Base-by-base conservation (phyloP, 495 filamentous ascomycete species). In the Podospora fimiseda region DNA sequence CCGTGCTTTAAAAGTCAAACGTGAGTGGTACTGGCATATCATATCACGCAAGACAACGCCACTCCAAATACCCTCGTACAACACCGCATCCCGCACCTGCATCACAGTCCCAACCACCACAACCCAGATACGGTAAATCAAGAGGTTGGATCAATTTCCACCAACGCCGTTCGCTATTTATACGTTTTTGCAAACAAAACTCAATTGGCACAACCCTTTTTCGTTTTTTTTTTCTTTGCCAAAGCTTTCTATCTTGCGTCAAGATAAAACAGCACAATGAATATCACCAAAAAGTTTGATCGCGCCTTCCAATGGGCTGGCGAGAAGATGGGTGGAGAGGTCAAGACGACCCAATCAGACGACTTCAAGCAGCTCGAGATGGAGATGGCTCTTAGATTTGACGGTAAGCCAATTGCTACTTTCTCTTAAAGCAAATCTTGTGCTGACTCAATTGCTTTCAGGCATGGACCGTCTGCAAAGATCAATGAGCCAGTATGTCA, bases 241-340 rank as follows among this genome's bases (percentile, higher is more conserved):
- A n/a, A n/a, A n/a, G n/a, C n/a, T n/a, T n/a, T n/a, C n/a, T n/a
- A n/a, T n/a, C n/a, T n/a, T n/a, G n/a, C n/a, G n/a, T 9, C 13
- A 23, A 27, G 36, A 16, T 51, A 51, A 9, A 27, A 33, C 48
- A 37, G 43, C 57, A 75, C 49, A 30, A 95, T 96, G 90, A 89
- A 91, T 71, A 84, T 95, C 75, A 92, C 90, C 73, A 92, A 94
- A 79, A 95, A 95, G 69, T 81, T 97, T 65, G 93, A 89, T 70
- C 86, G 94, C 55, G 84, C 96, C 74, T 95, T 93, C 78, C 93
- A 98, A 86, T 98, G 92, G 92, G 90, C 90, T 9, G 89, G 89
- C 50, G 93, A 98, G 75, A 85, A 90, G 72, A 96, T 98, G 90
- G 93, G 93, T 60, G 83, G 83, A 44, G 93, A 97, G 70, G 80